Conservation (phyloP, 1,284 basidiomycete genomes). For the Kalmanozyma brasiliensis region DNA sequence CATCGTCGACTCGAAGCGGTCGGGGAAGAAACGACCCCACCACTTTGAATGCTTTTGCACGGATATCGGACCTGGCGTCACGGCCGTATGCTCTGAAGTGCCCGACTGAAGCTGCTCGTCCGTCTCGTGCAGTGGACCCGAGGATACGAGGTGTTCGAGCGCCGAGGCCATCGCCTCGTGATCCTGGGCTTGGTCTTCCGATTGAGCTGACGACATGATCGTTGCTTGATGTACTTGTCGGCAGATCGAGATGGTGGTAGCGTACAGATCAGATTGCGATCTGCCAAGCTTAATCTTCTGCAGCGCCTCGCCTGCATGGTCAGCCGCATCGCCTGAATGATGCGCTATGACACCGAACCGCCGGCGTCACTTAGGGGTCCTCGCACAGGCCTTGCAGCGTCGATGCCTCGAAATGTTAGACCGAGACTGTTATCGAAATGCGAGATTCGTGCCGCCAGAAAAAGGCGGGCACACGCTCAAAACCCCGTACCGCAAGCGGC, state of each 20-base stretch:
- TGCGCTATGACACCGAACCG: no score
- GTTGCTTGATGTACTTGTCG: no score
- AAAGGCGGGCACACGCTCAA: constrained; percentile 6
- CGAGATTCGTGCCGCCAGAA: no score
- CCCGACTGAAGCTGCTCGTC: constrained; percentile 14
- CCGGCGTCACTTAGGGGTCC: no score
- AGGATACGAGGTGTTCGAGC: constrained; percentile 45
- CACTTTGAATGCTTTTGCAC: constrained; percentile 29
- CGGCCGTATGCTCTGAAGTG: constrained; percentile 30
- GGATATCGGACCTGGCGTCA: constrained; percentile 38
- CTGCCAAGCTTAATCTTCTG: no score
- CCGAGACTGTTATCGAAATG: not conserved
- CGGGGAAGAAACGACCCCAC: constrained; percentile 51
- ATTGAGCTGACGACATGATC: constrained; percentile 10
- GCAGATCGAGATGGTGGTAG: no score
- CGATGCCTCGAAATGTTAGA: constrained; percentile 1
- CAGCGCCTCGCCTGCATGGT: no score
- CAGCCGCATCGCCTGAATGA: no score
- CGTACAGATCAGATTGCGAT: no score
- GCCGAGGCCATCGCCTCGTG: constrained; percentile 40
- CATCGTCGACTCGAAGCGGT: constrained; percentile 29
- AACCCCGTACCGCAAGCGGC: not conserved
- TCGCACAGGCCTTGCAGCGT: not conserved
- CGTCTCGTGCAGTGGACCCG: constrained; percentile 34
- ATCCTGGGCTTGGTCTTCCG: constrained; percentile 12